These are phyloP conservation scores for Cercospora sp. DNA, from an alignment of 2,329 filamentous ascomycete species.

Conservation along the genomic window DNA sequence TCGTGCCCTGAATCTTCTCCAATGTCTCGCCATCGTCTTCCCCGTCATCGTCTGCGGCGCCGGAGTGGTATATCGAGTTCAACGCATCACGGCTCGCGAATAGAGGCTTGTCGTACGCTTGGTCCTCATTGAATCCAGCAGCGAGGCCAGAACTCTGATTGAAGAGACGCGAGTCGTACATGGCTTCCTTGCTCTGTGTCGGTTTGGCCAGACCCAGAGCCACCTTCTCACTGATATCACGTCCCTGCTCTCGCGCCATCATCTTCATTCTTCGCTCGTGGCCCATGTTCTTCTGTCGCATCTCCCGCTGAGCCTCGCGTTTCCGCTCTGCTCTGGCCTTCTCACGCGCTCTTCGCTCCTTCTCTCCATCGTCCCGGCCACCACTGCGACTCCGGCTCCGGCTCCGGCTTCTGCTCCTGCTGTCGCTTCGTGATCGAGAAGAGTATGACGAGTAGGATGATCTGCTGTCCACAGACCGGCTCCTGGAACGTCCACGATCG, in stretches of 20 bases:
- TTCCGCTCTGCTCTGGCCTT: constrained; percentile 73
- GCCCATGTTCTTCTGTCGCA: constrained; percentile 93
- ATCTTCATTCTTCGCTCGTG: constrained; percentile 87
- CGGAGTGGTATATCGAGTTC: constrained; percentile 87
- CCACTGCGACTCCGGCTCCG: constrained; percentile 15
- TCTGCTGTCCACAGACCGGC: constrained; percentile 34
- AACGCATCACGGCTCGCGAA: constrained; percentile 96
- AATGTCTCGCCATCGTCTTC: constrained; percentile 79
- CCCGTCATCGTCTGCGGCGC: constrained; percentile 67
- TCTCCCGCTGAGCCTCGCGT: constrained; percentile 81
- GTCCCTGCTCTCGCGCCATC: constrained; percentile 91
- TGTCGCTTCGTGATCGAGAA: constrained; percentile 29
- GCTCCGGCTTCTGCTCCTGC: constrained; percentile 27
- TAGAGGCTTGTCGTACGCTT: constrained; percentile 93
- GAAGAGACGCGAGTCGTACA: constrained; percentile 96
- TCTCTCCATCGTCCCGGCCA: constrained; percentile 61
- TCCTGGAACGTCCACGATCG: constrained; percentile 33
- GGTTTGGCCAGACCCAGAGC: constrained; percentile 93
- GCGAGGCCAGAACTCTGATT: constrained; percentile 92
- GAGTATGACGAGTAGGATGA: constrained; percentile 46
- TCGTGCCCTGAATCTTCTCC: constrained; percentile 81
- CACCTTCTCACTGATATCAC: constrained; percentile 96
- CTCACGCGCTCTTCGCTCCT: constrained; percentile 65
- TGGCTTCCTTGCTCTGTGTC: constrained; percentile 84
- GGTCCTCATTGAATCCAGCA: constrained; percentile 90